Base-by-base conservation (phyloP, 805 yeast genomes). In the Zygoascus tannicola region DNA sequence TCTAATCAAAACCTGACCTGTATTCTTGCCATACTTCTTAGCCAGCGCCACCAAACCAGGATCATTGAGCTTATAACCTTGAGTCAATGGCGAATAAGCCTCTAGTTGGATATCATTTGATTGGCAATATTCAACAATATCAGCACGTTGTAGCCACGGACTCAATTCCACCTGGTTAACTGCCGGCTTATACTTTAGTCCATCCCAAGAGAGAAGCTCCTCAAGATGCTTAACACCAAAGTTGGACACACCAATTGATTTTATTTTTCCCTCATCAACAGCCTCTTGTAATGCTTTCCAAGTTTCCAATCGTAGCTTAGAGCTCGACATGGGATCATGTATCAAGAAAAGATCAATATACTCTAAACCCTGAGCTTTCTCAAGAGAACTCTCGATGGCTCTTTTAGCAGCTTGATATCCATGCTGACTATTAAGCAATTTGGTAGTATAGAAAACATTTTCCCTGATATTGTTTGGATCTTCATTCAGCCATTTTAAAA, bases 81-180 rank as follows among this genome's bases (percentile, higher is more conserved):
- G 74, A 0, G 82, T 78, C 56, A 87, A 71, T 5, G 96, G 95
- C 10, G 90, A 78, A 63, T 75, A 86, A 1, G 94, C 90, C 60
- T 83, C 86, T 7, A 81, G 74, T 2, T 68, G 62, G 26, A 87
- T 73, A 39, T 69, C 77, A 45, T 78, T 63, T n/a, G 68, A 56
- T 23, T 68, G 66, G 59, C 83, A 78, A 61, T 66, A 81, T 41
- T 77, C 74, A 21, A 81, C 77, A 45, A 85, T 68, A 39, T 79
- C 78, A 41, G 70, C 63, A 54, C 83, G 58, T 65, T 81, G 84
- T 55, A 81, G 69, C 88, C 94, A 85, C n/a, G 92, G 95, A 49
- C 85, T 83, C 41, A 85, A 71, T 61, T 85, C 95, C 55, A 86
- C 74, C 59, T 86, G 95, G 60, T 85, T 81, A 32, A 83, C 81